Conservation (phyloP, 352 stramenopile genomes). For the Pythium inflatum region DNA sequence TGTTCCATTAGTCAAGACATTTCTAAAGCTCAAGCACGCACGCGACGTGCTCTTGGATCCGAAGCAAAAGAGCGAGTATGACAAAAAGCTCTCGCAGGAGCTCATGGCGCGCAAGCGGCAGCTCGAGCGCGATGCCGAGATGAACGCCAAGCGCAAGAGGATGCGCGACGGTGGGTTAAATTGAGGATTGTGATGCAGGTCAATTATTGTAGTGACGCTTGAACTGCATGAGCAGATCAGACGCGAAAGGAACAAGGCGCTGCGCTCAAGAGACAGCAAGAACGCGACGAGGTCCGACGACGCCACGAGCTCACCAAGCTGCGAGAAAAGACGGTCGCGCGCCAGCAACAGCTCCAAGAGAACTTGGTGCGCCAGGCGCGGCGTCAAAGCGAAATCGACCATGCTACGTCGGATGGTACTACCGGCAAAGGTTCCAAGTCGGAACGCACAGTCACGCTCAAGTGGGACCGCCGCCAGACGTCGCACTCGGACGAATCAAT, state of each 20-base stretch:
- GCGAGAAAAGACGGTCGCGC: slow-evolving; percentile 53
- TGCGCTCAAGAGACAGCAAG: slow-evolving; percentile 44
- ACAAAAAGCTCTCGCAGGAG: slow-evolving; percentile 74
- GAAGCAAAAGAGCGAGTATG: slow-evolving; percentile 82
- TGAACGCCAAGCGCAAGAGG: slow-evolving; percentile 58
- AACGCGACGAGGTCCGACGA: slow-evolving; percentile 27
- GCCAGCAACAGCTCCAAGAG: slow-evolving; percentile 61
- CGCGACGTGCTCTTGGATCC: slow-evolving; percentile 77
- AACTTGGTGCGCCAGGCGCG: slow-evolving; percentile 48
- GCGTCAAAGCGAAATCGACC: slow-evolving; percentile 37
- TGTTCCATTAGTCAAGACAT: slow-evolving; percentile 87
- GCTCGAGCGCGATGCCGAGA: slow-evolving; percentile 61
- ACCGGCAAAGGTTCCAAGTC: slow-evolving; percentile 44
- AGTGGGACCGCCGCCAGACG: slow-evolving; percentile 68
- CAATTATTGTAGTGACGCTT: not conserved
- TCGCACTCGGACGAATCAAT: slow-evolving; percentile 84
- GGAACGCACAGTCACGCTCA: slow-evolving; percentile 76
- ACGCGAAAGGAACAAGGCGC: slow-evolving; percentile 61
- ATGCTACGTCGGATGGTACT: slow-evolving; percentile 26
- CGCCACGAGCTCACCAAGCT: slow-evolving; percentile 57
- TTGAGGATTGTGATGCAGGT: too few species aligned
- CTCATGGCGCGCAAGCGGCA: slow-evolving; percentile 69
- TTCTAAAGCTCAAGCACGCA: slow-evolving; percentile 79
- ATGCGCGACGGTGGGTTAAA: slow-evolving; percentile 52
- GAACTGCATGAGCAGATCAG: slow-evolving; percentile 44